Evolutionary conservation across 805 yeast species (phyloP), one percentile per base, ranked within the genome.

Genomic region (Pichia ethanolica): DNA sequence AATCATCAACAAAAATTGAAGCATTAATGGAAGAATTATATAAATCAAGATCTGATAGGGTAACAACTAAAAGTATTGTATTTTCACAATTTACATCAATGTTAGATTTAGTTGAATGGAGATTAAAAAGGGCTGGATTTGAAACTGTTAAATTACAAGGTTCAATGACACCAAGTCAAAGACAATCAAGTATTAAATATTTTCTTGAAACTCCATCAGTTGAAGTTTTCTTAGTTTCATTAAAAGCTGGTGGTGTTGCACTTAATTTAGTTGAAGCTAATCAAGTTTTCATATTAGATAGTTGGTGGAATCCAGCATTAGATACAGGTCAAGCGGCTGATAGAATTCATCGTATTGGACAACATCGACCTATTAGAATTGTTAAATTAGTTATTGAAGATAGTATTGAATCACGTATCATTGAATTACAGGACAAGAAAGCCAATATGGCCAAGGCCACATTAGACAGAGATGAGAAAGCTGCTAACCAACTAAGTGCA

Each of bases 281-380:
- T 3, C 98, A 91, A 61, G 98, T 93, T 43, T 93, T 93, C 58
- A 75, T 93, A 42, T 73, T 93, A 73, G 99, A 93, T 60, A 98
- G 98, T 35, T 93, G 99, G 99, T 93, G 99, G 98, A 95, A 93
- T 64, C 98, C 98, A 1, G 86, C 95, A 57, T 93, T 91, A 7
- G 99, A 93, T 65, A 93, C 97, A 89, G 68, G 68, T 3, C 99
- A 93, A 66, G 84, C 95, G 45, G 96, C 96, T 67, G 99, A 93
- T 67, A 81, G 99, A 70, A 97, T 93, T 26, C 98, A 93, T 68
- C 81, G 99, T 69, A 93, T 93, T 54, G 97, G 98, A 6, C 99
- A 93, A 65, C 86, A 78, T 59, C 71, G 99, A 56, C 99, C 99
- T 0, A 96, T 93, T 9, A 78, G 88, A 54, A 89, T 93, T 56